Conservation (phyloP, 208 protist species). For the Leishmania aethiopica region DNA sequence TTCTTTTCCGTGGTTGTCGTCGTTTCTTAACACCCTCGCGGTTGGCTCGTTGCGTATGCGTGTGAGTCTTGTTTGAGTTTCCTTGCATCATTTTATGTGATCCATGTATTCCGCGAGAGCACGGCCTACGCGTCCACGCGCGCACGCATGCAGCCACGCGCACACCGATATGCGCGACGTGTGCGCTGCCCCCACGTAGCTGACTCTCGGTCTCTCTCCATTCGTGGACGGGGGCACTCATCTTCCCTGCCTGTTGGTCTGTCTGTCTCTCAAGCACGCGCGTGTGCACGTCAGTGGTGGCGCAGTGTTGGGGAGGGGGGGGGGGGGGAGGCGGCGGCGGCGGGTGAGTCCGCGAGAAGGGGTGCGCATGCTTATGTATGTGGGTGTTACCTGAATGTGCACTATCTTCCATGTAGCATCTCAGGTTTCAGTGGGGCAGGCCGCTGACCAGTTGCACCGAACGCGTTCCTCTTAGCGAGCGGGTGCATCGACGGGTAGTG, state of each 20-base stretch:
- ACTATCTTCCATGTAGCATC: neutral
- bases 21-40: neutral
- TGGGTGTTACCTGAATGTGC: neutral
- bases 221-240: neutral
- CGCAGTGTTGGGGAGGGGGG: neutral
- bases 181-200: neutral
- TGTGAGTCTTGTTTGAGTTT: neutral
- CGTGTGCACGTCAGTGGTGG: neutral
- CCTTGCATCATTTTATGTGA: no score
- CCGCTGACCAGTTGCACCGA: no score
- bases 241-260: neutral
- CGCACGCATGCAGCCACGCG: neutral
- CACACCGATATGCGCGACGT: neutral
- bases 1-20: neutral
- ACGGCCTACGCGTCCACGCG: neutral
- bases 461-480: neutral
- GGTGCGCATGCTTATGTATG: neutral
- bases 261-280: neutral
- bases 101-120: neutral
- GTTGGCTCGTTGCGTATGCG: neutral
- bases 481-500: neutral
- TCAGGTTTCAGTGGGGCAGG: neutral
- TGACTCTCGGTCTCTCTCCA: neutral
- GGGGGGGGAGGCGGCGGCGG: neutral
- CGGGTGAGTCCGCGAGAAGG: neutral